A percentile compares a stretch with the other conserved stretches of the same genome.
These are phyloP conservation scores for Rhizopogon sp. DNA, from an alignment of 768 basidiomycete genomes.

Conservation along the genomic window DNA sequence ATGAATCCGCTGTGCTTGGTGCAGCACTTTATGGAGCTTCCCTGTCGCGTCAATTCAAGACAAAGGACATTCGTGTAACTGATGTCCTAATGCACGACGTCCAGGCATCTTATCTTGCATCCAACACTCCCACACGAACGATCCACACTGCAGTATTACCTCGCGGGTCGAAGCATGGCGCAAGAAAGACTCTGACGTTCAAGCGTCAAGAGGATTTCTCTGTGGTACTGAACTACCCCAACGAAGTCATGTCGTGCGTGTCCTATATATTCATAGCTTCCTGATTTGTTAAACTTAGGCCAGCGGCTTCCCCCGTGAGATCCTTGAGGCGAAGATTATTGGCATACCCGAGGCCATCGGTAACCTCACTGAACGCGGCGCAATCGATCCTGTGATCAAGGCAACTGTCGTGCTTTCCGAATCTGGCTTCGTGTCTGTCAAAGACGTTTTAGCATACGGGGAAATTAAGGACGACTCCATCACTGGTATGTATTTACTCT, in stretches of 20 bases:
- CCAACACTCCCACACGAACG: conserved; percentile 49
- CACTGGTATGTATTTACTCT: conserved; percentile 42
- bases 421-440: conserved; percentile 78
- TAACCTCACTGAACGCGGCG: conserved; percentile 82
- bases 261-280: not conserved
- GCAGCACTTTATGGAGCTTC: conserved; percentile 91
- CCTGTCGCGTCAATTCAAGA: conserved; percentile 87
- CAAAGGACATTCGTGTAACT: conserved; percentile 84
- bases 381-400: conserved; percentile 80
- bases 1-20: conserved; percentile 92
- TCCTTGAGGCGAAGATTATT: conserved; percentile 66
- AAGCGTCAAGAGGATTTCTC: conserved; percentile 82
- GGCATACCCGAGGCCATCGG: conserved; percentile 73
- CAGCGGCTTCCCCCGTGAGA: conserved; percentile 69
- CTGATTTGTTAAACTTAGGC: not conserved
- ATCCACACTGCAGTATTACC: conserved; percentile 80
- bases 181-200: conserved; percentile 83
- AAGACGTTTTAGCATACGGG: conserved; percentile 73
- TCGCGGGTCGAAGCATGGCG: conserved; percentile 66
- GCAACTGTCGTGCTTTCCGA: conserved; percentile 80
- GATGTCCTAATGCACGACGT: conserved; percentile 75
- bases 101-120: conserved; percentile 72
- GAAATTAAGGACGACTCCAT: conserved; percentile 80
- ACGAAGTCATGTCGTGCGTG: conserved; percentile 54
- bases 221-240: conserved; percentile 75